Conservation (phyloP, 2,329 filamentous ascomycete genomes). For the Fonsecaea pugnacius region DNA sequence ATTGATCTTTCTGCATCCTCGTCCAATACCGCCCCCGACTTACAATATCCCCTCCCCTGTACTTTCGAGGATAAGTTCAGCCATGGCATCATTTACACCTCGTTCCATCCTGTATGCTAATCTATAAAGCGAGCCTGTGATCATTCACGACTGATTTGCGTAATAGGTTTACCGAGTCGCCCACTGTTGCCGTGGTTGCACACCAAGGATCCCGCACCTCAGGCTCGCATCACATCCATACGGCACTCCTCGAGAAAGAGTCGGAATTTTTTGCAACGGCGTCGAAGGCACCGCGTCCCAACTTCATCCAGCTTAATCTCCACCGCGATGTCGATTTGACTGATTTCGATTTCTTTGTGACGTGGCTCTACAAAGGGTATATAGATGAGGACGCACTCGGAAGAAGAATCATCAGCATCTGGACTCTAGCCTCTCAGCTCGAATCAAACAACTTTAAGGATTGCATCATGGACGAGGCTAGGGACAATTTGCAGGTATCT, state of each 20-base stretch:
- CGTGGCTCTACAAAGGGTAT: neutral
- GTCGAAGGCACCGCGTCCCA: too few species aligned
- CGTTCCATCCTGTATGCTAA: neutral
- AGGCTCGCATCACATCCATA: neutral
- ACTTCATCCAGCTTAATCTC: neutral
- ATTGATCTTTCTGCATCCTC: neutral
- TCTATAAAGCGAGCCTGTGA: neutral
- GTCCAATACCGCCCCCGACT: neutral
- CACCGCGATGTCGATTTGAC: neutral
- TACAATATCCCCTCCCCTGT: neutral
- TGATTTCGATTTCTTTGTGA: neutral
- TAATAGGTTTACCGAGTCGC: neutral
- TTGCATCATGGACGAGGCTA: neutral
- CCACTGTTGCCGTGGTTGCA: neutral
- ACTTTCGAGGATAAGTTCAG: neutral
- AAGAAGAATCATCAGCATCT: neutral
- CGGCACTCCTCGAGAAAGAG: neutral
- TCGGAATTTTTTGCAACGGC: neutral
- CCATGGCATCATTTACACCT: neutral
- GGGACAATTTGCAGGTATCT: neutral
- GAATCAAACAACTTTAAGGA: neutral
- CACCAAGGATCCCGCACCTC: neutral
- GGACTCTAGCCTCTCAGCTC: neutral
- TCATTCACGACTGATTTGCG: neutral
- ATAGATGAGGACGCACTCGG: neutral